These are phyloP conservation scores for Backusella westeae DNA, from an alignment of 192 early-diverging fungal genomes.

Conservation along the genomic window DNA sequence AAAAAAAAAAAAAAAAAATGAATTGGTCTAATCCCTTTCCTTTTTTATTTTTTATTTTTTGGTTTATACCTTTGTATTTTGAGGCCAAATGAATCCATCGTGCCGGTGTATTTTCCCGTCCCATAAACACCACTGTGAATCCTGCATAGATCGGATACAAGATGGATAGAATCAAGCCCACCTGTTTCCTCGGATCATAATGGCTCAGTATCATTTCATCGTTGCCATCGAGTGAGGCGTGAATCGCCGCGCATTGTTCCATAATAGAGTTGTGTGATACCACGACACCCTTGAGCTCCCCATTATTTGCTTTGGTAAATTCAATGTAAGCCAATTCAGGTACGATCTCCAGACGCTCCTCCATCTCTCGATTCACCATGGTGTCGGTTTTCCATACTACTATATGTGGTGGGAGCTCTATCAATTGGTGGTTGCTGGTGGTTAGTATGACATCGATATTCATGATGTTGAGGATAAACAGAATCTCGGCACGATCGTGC, in stretches of 20 bases:
- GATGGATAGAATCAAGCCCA: slow-evolving; percentile 66
- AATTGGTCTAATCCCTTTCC: background rate
- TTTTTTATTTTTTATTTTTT: slow-evolving; percentile 1
- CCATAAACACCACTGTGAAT: slow-evolving; percentile 61
- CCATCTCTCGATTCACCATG: slow-evolving; percentile 34
- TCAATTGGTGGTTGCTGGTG: slow-evolving; percentile 49
- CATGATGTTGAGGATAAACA: slow-evolving; percentile 69
- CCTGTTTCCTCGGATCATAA: slow-evolving; percentile 78
- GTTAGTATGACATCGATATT: slow-evolving; percentile 67
- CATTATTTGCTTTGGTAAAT: slow-evolving; percentile 78
- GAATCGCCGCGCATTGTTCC: slow-evolving; percentile 5
- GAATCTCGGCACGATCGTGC: slow-evolving; percentile 74
- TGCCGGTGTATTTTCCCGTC: slow-evolving; percentile 55
- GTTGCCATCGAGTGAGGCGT: background rate
- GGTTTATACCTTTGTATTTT: slow-evolving; percentile 56
- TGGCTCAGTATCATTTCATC: slow-evolving; percentile 47
- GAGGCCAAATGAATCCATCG: slow-evolving; percentile 66
- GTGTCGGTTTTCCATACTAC: slow-evolving; percentile 76
- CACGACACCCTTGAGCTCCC: slow-evolving; percentile 80
- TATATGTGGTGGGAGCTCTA: slow-evolving; percentile 48
- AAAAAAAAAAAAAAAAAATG: background rate
- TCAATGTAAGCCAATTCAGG: slow-evolving; percentile 81
- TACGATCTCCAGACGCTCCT: slow-evolving; percentile 5
- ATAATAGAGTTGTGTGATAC: slow-evolving; percentile 73
- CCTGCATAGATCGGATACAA: slow-evolving; percentile 70